These are phyloP conservation scores for Themeda triandra DNA, from an alignment of 176 grass and related monocot species.

Conservation along the genomic window DNA sequence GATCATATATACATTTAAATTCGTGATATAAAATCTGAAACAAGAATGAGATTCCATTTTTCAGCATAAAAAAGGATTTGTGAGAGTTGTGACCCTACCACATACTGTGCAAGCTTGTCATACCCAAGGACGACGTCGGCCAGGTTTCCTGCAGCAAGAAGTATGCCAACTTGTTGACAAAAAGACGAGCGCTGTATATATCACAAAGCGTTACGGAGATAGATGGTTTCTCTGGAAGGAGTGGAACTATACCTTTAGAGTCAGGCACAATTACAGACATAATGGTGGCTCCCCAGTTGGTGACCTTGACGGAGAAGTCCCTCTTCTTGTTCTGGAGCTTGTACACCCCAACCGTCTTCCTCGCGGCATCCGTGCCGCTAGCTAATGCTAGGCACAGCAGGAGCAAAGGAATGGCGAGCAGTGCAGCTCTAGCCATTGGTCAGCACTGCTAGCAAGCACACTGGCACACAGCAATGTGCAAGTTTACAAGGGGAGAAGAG, in stretches of 20 bases:
- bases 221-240: neutral
- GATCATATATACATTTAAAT: neutral
- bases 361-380: conserved; percentile 6
- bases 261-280: conserved; percentile 75
- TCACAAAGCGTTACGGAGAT: neutral
- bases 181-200: neutral
- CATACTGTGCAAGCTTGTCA: conserved; percentile 70
- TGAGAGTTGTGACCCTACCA: conserved; percentile 43
- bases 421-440: conserved; percentile 19
- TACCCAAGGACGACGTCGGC: conserved; percentile 79
- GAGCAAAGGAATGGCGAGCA: conserved; percentile 1
- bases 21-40: neutral
- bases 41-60: too few species aligned
- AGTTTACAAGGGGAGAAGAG: too few species aligned
- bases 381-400: conserved; percentile 36
- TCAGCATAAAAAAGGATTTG: neutral
- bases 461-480: too few species aligned
- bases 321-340: conserved; percentile 62
- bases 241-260: conserved; percentile 48
- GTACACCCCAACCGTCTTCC: conserved; percentile 61
- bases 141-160: conserved; percentile 47
- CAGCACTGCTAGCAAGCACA: too few species aligned
- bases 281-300: conserved; percentile 83
- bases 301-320: conserved; percentile 73
- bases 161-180: neutral